A percentile compares a stretch with the other conserved stretches of the same genome.
These are phyloP conservation scores for Puccinia horiana DNA, from an alignment of 1,284 basidiomycete genomes.

Conservation along the genomic window DNA sequence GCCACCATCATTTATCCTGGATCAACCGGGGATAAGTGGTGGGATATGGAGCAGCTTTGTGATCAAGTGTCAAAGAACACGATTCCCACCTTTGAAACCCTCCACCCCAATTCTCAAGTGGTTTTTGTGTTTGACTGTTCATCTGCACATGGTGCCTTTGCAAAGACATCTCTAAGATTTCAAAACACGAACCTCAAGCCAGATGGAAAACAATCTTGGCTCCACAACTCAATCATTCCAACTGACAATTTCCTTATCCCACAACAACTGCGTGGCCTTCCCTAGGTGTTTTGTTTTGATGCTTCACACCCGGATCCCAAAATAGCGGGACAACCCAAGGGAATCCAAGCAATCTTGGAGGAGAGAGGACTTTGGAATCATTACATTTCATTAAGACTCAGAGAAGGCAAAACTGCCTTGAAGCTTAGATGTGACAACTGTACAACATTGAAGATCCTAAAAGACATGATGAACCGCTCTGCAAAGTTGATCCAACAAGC, in stretches of 20 bases:
- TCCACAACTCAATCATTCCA: not conserved
- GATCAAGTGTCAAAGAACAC: not conserved
- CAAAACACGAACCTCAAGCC: conserved; percentile 2
- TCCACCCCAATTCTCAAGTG: not conserved
- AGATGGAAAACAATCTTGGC: not conserved
- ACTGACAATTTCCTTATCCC: not conserved
- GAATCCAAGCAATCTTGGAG: not conserved
- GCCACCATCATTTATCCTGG: conserved; percentile 1
- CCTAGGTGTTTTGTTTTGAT: not conserved
- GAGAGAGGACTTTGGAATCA: not conserved
- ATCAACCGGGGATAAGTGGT: conserved; percentile 2
- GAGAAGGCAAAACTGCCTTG: not conserved
- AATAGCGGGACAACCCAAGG: not conserved
- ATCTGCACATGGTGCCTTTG: not conserved
- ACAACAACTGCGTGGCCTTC: not conserved
- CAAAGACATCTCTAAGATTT: not conserved
- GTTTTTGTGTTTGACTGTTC: too few relatives aligned
- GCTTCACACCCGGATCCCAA: not conserved
- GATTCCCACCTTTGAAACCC: not conserved
- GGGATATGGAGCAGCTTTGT: conserved; percentile 7
- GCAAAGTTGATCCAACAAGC: too few relatives aligned
- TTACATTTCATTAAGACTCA: not conserved
- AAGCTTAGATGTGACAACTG: not conserved
- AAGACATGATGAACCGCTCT: not conserved
- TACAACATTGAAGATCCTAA: too few relatives aligned